Percentiles rank a stretch among this genome's conserved stretches.
phyloP scores from a whole-genome alignment of 2,329 filamentous ascomycete species.

The Colletotrichum agaves region DNA sequence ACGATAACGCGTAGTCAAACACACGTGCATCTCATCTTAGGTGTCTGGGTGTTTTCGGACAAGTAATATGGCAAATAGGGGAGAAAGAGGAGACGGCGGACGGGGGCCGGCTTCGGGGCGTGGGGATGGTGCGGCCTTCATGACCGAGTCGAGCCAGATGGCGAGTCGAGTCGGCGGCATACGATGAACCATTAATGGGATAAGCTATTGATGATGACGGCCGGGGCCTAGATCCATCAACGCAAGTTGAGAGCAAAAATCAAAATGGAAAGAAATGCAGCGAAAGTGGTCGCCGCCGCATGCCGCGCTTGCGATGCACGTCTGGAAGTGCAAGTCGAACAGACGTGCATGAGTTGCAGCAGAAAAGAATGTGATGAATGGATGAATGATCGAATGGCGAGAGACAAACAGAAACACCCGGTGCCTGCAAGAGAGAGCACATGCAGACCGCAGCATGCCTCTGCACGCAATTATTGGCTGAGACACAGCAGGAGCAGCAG shows the following conservation, averaged over 20 bases:
- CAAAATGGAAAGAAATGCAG: conserved; percentile 22
- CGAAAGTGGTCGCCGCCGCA: conserved; percentile 23
- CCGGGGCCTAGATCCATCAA: neutral
- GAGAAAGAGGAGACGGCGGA: conserved; percentile 14
- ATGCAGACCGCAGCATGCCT: conserved; percentile 19
- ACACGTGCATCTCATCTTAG: conserved; percentile 33
- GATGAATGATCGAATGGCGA: conserved; percentile 11
- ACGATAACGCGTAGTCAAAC: conserved; percentile 18
- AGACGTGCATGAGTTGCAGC: conserved; percentile 30
- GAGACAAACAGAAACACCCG: conserved; percentile 31
- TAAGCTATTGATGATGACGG: neutral
- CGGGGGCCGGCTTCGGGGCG: conserved; percentile 18
- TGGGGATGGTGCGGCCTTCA: conserved; percentile 27
- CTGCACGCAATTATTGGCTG: conserved; percentile 24
- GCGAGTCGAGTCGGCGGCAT: conserved; percentile 23
- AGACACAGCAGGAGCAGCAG: conserved; percentile 4
- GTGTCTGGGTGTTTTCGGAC: conserved; percentile 12
- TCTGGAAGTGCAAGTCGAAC: conserved; percentile 35
- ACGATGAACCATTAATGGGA: neutral
- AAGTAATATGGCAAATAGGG: conserved; percentile 27
- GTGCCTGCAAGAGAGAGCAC: conserved; percentile 17
- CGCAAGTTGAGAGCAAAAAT: neutral
- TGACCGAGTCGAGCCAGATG: conserved; percentile 28
- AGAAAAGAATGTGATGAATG: conserved; percentile 25
- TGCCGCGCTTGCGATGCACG: conserved; percentile 33